Conservation (phyloP, 2,329 filamentous ascomycete genomes). For the Neonectria hederae region DNA sequence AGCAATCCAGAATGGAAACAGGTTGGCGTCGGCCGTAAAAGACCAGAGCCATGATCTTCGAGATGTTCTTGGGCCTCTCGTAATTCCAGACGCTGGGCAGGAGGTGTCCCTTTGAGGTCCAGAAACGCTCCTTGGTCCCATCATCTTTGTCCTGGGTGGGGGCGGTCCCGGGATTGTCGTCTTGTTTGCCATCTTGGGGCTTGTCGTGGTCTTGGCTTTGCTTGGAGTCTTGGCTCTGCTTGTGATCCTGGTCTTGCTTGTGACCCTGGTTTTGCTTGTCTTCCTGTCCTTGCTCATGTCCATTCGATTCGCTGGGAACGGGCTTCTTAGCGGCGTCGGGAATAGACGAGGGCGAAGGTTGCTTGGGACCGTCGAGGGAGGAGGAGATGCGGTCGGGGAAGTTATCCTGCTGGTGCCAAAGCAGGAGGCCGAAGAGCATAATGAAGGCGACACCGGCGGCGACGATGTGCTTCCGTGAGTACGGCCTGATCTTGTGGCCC, state of each 20-base stretch:
- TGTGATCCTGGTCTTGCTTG: not conserved
- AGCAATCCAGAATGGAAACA: conserved; percentile 58
- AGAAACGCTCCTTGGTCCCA: conserved; percentile 33
- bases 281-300: not conserved
- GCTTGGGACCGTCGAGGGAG: not conserved
- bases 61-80: conserved; percentile 30
- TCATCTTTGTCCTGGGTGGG: not conserved
- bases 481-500: conserved; percentile 3
- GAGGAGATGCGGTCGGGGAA: conserved; percentile 9
- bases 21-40: conserved; percentile 57
- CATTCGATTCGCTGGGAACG: not conserved
- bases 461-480: conserved; percentile 11
- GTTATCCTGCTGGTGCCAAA: conserved; percentile 17
- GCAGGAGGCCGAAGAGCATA: conserved; percentile 12
- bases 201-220: not conserved
- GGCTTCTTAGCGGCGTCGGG: not conserved
- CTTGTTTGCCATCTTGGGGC: not conserved
- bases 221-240: not conserved
- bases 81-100: conserved; percentile 31
- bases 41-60: conserved; percentile 55
- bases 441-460: conserved; percentile 6
- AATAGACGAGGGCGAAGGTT: not conserved
- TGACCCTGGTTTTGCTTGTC: not conserved
- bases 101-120: conserved; percentile 34
- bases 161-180: not conserved